A percentile compares a stretch with the other conserved stretches of the same genome.
Evolutionary conservation across 768 basidiomycete genomes (phyloP).

Genomic region (Trametes cingulata): DNA sequence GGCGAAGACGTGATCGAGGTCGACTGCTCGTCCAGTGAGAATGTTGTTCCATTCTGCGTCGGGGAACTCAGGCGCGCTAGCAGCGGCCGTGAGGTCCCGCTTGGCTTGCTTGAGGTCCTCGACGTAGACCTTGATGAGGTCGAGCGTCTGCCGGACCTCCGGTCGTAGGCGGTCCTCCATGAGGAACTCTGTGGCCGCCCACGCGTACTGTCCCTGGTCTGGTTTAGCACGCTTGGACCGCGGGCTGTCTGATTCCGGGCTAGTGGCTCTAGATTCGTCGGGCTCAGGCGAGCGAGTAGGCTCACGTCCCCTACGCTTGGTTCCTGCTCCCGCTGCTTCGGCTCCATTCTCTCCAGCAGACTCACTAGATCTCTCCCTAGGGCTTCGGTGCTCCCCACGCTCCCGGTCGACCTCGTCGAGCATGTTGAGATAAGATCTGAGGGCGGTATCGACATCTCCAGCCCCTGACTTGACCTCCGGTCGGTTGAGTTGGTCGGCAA

Average conservation of each 20-base stretch:
- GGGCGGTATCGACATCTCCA: neutral
- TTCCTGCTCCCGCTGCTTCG: neutral
- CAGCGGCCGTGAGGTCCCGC: neutral
- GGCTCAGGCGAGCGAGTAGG: neutral
- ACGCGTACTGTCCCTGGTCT: neutral
- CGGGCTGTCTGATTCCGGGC: neutral
- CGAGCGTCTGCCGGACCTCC: neutral
- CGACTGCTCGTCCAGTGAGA: constrained; percentile 27
- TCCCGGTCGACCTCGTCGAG: neutral
- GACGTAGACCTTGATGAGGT: neutral
- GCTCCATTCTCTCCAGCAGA: neutral
- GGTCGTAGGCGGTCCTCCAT: neutral
- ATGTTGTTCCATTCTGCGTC: constrained; percentile 31
- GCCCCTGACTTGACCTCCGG: neutral
- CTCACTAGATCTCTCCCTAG: neutral
- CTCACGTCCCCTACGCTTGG: neutral
- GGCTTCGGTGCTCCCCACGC: too few relatives aligned
- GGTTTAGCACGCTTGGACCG: neutral
- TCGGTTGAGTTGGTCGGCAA: neutral
- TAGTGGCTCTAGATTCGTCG: too few relatives aligned
- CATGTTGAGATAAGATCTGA: neutral
- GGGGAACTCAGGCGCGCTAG: constrained; percentile 27
- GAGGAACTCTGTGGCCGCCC: neutral
- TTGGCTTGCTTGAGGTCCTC: constrained; percentile 14
- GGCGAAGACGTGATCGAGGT: constrained; percentile 33